These are phyloP conservation scores for Penicillium arizonense DNA, from an alignment of 495 filamentous ascomycete species.

Conservation along the genomic window DNA sequence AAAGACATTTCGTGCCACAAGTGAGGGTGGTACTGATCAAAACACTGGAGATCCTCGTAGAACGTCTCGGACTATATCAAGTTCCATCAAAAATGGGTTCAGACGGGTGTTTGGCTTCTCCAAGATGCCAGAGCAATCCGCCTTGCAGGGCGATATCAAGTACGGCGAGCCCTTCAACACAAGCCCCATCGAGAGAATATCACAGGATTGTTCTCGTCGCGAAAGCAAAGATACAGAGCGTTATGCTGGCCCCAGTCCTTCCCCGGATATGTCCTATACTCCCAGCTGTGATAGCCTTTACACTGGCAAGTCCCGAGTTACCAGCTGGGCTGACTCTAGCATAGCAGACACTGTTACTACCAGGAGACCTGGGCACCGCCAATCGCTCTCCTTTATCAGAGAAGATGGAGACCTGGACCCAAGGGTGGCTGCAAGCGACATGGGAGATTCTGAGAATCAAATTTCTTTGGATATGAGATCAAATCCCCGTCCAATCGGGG, in stretches of 20 bases:
- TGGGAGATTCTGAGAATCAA: conserved; percentile 4
- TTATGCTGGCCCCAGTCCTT: neutral
- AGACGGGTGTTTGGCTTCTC: conserved; percentile 57
- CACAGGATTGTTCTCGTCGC: neutral
- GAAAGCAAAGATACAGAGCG: neutral
- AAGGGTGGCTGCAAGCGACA: conserved; percentile 7
- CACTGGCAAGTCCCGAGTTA: conserved; percentile 64
- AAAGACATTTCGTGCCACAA: conserved; percentile 57
- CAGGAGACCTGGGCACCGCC: conserved; percentile 40
- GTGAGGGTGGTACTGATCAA: conserved; percentile 28
- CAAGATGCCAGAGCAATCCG: conserved; percentile 30
- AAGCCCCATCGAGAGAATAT: neutral
- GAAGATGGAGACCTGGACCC: conserved; percentile 55
- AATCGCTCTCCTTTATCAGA: conserved; percentile 64
- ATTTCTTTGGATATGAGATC: conserved; percentile 13
- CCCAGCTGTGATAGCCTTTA: conserved; percentile 47
- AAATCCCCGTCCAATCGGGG: conserved; percentile 16
- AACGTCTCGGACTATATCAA: conserved; percentile 59
- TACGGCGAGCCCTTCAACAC: neutral
- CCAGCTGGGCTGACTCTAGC: conserved; percentile 72
- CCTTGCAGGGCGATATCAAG: neutral
- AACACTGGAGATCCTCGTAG: conserved; percentile 37
- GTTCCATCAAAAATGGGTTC: conserved; percentile 59
- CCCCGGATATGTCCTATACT: conserved; percentile 14
- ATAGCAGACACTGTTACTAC: conserved; percentile 47